Conservation (phyloP, 768 basidiomycete genomes). For the Tylopilus rubrobrunneus region DNA sequence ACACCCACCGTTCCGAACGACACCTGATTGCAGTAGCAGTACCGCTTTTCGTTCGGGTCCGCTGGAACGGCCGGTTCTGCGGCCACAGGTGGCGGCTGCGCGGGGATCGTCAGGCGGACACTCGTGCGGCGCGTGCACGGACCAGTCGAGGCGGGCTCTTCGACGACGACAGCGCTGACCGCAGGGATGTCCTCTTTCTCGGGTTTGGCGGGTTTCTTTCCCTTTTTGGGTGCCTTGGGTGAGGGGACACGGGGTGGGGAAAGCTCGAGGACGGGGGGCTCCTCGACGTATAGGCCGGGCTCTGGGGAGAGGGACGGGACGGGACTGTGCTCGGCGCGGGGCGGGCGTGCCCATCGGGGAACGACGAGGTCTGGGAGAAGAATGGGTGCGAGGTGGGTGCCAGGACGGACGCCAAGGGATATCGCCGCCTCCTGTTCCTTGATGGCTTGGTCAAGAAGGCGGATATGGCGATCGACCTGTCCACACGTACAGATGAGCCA, state of each 20-base stretch:
- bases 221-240: slow-evolving; percentile 21
- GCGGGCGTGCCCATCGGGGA: slow-evolving; percentile 48
- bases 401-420: slow-evolving; percentile 48
- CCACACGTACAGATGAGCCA: neutral
- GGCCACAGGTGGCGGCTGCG: slow-evolving; percentile 22
- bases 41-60: slow-evolving; percentile 54
- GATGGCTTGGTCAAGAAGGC: slow-evolving; percentile 72
- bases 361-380: slow-evolving; percentile 61
- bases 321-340: slow-evolving; percentile 42
- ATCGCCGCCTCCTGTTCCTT: slow-evolving; percentile 56
- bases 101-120: slow-evolving; percentile 37
- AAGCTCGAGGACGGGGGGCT: slow-evolving; percentile 7
- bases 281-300: slow-evolving; percentile 18
- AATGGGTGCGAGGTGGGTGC: slow-evolving; percentile 50
- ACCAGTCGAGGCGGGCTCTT: slow-evolving; percentile 2
- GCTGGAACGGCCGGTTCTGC: slow-evolving; percentile 18
- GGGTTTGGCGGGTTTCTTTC: slow-evolving; percentile 17
- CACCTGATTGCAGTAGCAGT: slow-evolving; percentile 78
- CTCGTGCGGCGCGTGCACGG: slow-evolving; percentile 23
- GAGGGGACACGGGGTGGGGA: slow-evolving; percentile 8
- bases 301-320: slow-evolving; percentile 35
- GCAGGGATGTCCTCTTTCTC: slow-evolving; percentile 19
- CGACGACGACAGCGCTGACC: neutral
- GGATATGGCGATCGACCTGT: slow-evolving; percentile 78
- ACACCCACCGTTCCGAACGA: slow-evolving; percentile 73